These are phyloP conservation scores for Boletus edulis DNA, from an alignment of 768 basidiomycete species.

Conservation along the genomic window DNA sequence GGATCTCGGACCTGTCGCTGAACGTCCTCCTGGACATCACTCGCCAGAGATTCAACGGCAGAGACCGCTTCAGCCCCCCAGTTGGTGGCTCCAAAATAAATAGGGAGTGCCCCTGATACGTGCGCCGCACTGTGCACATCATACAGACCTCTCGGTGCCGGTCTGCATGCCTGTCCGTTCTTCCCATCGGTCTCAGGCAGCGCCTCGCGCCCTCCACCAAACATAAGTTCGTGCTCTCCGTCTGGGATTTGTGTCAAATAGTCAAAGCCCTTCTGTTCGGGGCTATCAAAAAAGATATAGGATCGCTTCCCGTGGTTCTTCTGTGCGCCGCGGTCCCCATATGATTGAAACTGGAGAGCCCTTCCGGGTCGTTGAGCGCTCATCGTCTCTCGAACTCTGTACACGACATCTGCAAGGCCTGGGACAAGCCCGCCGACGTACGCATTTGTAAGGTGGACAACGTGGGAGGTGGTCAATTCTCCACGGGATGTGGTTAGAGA, in stretches of 20 bases:
- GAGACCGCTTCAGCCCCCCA: slow-evolving; percentile 42
- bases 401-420: slow-evolving; percentile 32
- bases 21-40: slow-evolving; percentile 10
- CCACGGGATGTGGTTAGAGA: slow-evolving; percentile 43
- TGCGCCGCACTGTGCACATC: slow-evolving; percentile 39
- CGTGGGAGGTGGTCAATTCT: slow-evolving; percentile 34
- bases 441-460: slow-evolving; percentile 57
- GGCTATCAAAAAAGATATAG: slow-evolving; percentile 55
- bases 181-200: slow-evolving; percentile 4
- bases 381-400: slow-evolving; percentile 51
- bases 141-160: slow-evolving; percentile 30
- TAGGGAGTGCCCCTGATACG: slow-evolving; percentile 47
- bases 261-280: slow-evolving; percentile 45
- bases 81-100: slow-evolving; percentile 48
- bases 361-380: slow-evolving; percentile 59
- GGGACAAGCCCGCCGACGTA: slow-evolving; percentile 48
- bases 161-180: slow-evolving; percentile 14
- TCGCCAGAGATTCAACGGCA: slow-evolving; percentile 6
- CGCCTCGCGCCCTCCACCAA: slow-evolving; percentile 56
- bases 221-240: slow-evolving; percentile 53
- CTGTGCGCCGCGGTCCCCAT: not conserved
- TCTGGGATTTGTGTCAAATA: slow-evolving; percentile 64
- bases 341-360: slow-evolving; percentile 21
- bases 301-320: slow-evolving; percentile 45
- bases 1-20: slow-evolving; percentile 5